Evolutionary conservation across 140 eudicot genomes (phyloP), one percentile per base, ranked within the genome.

Genomic region (Stevia rebaudiana): DNA sequence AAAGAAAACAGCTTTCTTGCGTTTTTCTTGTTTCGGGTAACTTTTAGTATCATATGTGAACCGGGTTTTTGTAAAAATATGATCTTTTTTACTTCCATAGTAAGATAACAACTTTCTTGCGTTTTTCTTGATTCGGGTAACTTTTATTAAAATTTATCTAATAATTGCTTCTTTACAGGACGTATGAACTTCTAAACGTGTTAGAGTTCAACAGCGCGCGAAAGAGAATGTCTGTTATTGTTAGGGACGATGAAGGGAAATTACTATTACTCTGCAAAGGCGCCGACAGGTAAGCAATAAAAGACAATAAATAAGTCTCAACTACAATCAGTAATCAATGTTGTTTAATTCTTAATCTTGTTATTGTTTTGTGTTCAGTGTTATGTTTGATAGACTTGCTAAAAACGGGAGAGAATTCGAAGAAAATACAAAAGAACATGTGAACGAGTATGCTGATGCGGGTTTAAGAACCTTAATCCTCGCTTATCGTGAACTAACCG

Each of bases 1-100:
- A 83, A 43, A 81, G 81, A 86, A 79, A 12, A 42, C 4, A 9
- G 7, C 48, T 33, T 61, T 49, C 17, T 31, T 2, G 12, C 1
- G 18, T 21, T 36, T 50, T 73, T 11, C 63, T 57, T 40, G 55
- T 36, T 66, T 65, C 24, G 8, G 74, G 53, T 35, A 25, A 24
- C n/a, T 54, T 65, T 43, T 73, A 48, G 53, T 12, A 16, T 35
- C 28, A 24, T 11, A 47, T 56, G 24, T 73, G 51, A 60, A 19
- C 1, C 2, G 30, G 57, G 43, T 42, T 56, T 22, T n/a, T 6
- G 18, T 44, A 19, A 2, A 35, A 16, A n/a, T n/a, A n/a, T n/a
- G 0, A 49, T 15, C 1, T n/a, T 64, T 71, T 22, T 51, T 11
- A 1, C 0, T 17, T 55, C 83, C 44, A 67, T 78, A 44, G 77